Evolutionary conservation across 257 asterid genomes (phyloP).

Genomic region (Solanum boliviense): DNA sequence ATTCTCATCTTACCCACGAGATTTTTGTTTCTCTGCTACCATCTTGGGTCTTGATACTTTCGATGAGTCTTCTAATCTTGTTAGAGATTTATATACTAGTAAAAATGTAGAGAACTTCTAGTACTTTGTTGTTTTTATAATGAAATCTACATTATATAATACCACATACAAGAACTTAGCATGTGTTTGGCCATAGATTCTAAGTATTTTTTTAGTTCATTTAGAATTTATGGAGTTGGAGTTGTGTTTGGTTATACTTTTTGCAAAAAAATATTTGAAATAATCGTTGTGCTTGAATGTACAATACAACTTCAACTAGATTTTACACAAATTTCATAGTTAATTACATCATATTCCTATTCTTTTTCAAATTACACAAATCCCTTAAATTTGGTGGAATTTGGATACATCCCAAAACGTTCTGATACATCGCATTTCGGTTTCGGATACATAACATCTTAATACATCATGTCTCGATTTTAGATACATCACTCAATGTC

Average conservation of each 20-base stretch:
- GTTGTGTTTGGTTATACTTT: background rate
- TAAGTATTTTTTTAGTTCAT: background rate
- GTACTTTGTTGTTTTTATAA: background rate
- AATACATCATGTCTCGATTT: no score
- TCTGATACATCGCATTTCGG: background rate
- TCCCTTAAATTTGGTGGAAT: no score
- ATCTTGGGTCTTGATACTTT: background rate
- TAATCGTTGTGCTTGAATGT: background rate
- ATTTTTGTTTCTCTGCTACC: background rate
- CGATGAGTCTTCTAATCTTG: background rate
- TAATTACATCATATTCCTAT: no score
- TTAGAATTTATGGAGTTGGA: background rate
- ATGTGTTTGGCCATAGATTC: background rate
- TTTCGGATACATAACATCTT: no score
- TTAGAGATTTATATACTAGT: background rate
- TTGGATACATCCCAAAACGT: background rate
- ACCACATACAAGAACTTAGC: background rate
- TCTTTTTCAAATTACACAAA: no score
- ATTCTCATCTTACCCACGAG: background rate
- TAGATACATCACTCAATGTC: no score
- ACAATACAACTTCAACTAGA: background rate
- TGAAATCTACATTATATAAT: background rate
- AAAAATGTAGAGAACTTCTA: background rate
- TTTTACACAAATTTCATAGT: background rate
- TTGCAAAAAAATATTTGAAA: background rate